phyloP scores from a whole-genome alignment of 2,329 filamentous ascomycete genomes.

The Talaromyces albobiverticillius region DNA sequence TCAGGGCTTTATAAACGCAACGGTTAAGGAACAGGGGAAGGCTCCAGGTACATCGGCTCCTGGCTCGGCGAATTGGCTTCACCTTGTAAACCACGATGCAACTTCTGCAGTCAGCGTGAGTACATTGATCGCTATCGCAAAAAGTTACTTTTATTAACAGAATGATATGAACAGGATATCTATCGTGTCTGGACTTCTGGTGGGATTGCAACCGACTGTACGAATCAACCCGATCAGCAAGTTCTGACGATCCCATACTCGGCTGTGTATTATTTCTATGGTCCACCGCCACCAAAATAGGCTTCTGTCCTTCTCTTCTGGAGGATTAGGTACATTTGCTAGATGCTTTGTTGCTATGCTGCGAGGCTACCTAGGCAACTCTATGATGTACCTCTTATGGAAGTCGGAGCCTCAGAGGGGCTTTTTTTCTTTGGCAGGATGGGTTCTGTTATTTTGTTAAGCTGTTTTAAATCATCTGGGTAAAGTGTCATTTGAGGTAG shows the following conservation, averaged over 20 bases:
- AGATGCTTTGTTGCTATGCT: not conserved
- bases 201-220: conserved; percentile 36
- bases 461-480: too few species aligned
- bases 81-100: conserved; percentile 18
- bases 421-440: too few species aligned
- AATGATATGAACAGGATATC: conserved; percentile 30
- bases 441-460: too few species aligned
- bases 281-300: not conserved
- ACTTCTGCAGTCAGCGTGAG: conserved; percentile 27
- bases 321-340: not conserved
- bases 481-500: too few species aligned
- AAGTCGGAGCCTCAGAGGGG: too few species aligned
- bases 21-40: conserved; percentile 24
- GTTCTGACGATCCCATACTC: conserved; percentile 37
- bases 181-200: conserved; percentile 40
- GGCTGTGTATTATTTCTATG: conserved; percentile 43
- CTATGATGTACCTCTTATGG: too few species aligned
- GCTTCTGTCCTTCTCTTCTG: too few species aligned
- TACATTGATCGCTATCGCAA: too few species aligned
- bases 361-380: too few species aligned
- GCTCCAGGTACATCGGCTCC: not conserved
- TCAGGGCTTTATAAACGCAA: conserved; percentile 23
- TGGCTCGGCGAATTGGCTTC: conserved; percentile 13
- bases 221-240: conserved; percentile 23
- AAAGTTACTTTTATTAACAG: not conserved